Percentiles rank a stretch among this genome's conserved stretches.
Conservation (phyloP, 768 basidiomycete genomes). For the Inosperma sp. region DNA sequence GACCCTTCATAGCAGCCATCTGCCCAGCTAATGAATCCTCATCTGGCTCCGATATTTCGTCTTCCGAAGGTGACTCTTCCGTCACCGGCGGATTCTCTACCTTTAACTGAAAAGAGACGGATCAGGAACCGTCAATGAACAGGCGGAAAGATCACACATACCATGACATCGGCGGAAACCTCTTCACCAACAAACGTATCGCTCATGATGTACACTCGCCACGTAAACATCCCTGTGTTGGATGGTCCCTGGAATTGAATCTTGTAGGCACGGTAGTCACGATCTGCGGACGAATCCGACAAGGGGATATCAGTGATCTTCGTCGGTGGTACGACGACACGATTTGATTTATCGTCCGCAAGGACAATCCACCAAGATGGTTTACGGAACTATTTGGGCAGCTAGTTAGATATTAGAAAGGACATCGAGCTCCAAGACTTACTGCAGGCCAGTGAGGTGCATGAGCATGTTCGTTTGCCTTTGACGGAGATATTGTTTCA, state of each 20-base stretch:
- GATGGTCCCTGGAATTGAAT: constrained; percentile 94
- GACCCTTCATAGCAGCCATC: constrained; percentile 95
- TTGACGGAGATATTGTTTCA: constrained; percentile 50
- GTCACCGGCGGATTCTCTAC: constrained; percentile 67
- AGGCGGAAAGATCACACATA: constrained; percentile 34
- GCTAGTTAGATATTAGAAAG: not conserved
- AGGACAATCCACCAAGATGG: constrained; percentile 91
- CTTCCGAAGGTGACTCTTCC: constrained; percentile 64
- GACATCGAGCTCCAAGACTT: constrained; percentile 23
- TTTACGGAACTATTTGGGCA: constrained; percentile 62
- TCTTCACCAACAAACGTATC: constrained; percentile 90
- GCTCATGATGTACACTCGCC: constrained; percentile 81
- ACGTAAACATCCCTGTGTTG: constrained; percentile 76
- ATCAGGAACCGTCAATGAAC: constrained; percentile 11
- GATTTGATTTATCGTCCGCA: constrained; percentile 79
- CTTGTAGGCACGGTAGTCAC: constrained; percentile 79
- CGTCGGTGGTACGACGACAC: constrained; percentile 82
- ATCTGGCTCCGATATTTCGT: constrained; percentile 97
- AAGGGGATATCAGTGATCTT: constrained; percentile 78
- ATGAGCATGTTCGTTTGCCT: constrained; percentile 63
- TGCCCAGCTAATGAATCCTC: constrained; percentile 96
- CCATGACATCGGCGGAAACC: constrained; percentile 61
- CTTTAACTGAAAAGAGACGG: constrained; percentile 53
- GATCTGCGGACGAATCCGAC: constrained; percentile 40
- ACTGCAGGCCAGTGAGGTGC: constrained; percentile 92